Base-by-base conservation (phyloP, 257 asterid genomes). In the Penstemon davidsonii region DNA sequence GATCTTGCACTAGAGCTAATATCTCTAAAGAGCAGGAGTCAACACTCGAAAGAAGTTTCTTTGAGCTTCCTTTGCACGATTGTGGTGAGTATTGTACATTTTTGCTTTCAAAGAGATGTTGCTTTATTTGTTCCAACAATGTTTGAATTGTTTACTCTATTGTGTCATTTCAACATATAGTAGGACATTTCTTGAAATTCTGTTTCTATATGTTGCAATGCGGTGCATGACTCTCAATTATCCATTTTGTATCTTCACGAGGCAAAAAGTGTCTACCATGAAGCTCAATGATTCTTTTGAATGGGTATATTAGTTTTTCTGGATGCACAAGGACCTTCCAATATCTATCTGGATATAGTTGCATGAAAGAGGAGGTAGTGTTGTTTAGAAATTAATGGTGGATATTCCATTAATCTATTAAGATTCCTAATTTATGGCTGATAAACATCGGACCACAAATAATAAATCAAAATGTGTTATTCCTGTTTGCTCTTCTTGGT, bases 1-100 rank as follows among this genome's bases (percentile, higher is more conserved):
- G 78, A 80, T 71, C 69, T 72, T 52, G 75, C 82, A n/a, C 75
- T 93, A 85, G 85, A 79, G 78, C 76, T 93, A 72, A 40, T 79
- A 55, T 81, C 94, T 3, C 94, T 93, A 64, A 86, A 88, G 82
- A 83, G 88, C 81, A 74, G 94, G 12, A 85, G 77, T 76, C 86
- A 79, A 71, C 51, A 74, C 68, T 79, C 88, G 5, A 81, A 85
- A 71, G 89, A 87, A 74, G 78, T 85, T 64, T 80, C 94, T 37
- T 70, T 84, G 83, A 82, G 89, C 80, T 79, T 88, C 76, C 88
- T 85, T 60, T 81, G 95, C 88, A 84, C 84, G 76, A 87, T 93
- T 66, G 82, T 78, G 88, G 99, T 88, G 77, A 76, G 94, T 81
- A 47, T 66, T 69, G 59, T 58, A 41, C 9, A 40, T 73, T 66